phyloP scores from a whole-genome alignment of 768 basidiomycete species.

The Punctularia strigosozonata region DNA sequence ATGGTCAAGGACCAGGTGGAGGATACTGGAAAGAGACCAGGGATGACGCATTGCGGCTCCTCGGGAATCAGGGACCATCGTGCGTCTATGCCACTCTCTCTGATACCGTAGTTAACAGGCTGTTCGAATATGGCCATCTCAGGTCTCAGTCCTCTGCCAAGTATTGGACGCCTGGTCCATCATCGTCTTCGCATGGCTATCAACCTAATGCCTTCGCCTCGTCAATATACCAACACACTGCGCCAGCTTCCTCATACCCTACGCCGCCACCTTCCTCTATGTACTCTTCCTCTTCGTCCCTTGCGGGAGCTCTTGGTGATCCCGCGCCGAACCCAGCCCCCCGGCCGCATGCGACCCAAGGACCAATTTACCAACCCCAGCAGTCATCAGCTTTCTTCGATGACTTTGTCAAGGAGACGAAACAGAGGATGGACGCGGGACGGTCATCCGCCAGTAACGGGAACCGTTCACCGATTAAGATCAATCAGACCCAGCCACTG shows the following conservation, averaged over 20 bases:
- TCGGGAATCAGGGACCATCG: constrained; percentile 31
- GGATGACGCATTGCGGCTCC: constrained; percentile 47
- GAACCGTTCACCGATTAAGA: no score
- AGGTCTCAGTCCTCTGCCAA: constrained; percentile 16
- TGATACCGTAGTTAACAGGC: no score
- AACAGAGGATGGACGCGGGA: constrained; percentile 17
- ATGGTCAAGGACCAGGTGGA: constrained; percentile 30
- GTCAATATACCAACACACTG: constrained; percentile 50
- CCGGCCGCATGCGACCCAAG: no score
- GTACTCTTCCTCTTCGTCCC: constrained; percentile 57
- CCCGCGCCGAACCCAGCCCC: constrained; percentile 20
- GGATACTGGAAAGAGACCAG: constrained; percentile 56
- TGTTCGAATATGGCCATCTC: constrained; percentile 10
- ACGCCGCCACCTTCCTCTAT: constrained; percentile 58
- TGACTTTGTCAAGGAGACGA: constrained; percentile 47
- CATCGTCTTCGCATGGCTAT: constrained; percentile 33
- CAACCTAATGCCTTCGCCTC: constrained; percentile 48
- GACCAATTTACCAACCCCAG: constrained; percentile 31
- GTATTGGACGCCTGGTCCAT: constrained; percentile 32
- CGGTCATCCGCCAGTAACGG: no score
- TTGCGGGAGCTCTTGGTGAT: constrained; percentile 59
- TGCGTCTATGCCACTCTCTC: neutral
- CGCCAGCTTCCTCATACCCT: constrained; percentile 55
- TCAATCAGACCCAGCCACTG: constrained; percentile 17
- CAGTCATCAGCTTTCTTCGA: constrained; percentile 59